Conservation (phyloP, 108 stramenopile species). For the Cyclotella sp. region DNA sequence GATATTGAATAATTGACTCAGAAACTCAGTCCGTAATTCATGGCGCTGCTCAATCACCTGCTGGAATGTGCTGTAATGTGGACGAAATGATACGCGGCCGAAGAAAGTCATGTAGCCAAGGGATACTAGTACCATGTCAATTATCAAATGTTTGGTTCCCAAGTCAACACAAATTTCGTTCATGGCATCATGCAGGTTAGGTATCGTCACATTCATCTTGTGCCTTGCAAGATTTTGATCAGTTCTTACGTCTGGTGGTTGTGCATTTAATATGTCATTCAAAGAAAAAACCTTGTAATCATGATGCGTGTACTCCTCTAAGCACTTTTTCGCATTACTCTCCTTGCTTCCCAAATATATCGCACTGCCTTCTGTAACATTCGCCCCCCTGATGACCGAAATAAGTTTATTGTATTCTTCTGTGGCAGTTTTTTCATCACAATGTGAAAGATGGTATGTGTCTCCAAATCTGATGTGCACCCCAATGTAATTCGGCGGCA, state of each 20-base stretch:
- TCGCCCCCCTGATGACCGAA: not conserved
- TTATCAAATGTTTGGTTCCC: not conserved
- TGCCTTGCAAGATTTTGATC: not conserved
- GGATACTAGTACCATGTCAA: not conserved
- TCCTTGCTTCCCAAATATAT: constrained; percentile 6
- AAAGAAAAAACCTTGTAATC: not conserved
- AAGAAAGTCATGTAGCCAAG: not conserved
- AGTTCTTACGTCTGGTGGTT: not conserved
- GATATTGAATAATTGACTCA: not conserved
- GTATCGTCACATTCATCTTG: not conserved
- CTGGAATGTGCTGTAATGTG: not conserved
- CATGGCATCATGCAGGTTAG: not conserved
- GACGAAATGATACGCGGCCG: not conserved
- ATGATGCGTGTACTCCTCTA: not conserved
- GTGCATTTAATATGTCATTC: not conserved
- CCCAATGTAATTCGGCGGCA: not conserved
- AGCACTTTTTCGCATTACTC: not conserved
- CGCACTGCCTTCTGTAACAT: constrained; percentile 9
- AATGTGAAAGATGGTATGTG: not conserved
- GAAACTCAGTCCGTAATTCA: not conserved
- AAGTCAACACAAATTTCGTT: not conserved
- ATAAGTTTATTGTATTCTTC: not conserved
- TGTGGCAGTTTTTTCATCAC: not conserved
- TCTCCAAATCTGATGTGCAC: constrained; percentile 15
- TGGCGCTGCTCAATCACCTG: not conserved